Conservation (phyloP, 2,329 filamentous ascomycete genomes). For the Phyllosticta capitalensis region DNA sequence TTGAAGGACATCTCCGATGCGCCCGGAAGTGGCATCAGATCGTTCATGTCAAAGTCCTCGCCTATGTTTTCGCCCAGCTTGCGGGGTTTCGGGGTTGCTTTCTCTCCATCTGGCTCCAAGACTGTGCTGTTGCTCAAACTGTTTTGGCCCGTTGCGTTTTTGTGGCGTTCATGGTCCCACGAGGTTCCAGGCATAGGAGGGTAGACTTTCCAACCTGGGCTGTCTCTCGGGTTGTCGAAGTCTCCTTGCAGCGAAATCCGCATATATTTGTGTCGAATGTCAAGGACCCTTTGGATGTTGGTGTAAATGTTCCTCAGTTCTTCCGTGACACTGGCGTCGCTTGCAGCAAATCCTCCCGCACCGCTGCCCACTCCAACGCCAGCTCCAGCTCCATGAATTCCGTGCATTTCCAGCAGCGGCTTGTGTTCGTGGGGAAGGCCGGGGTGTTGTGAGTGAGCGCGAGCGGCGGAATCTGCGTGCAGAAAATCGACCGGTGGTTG, state of each 20-base stretch:
- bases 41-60: conserved; percentile 78
- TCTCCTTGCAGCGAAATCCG: conserved; percentile 71
- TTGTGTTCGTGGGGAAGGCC: conserved; percentile 47
- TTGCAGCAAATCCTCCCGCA: conserved; percentile 55
- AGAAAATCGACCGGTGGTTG: conserved; percentile 24
- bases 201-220: conserved; percentile 76
- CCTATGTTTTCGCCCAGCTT: conserved; percentile 88
- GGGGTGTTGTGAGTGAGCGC: conserved; percentile 42
- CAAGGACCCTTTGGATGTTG: conserved; percentile 82
- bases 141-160: conserved; percentile 14
- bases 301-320: conserved; percentile 81
- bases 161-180: conserved; percentile 58
- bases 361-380: conserved; percentile 54
- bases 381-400: conserved; percentile 48
- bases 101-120: conserved; percentile 22
- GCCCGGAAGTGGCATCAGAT: conserved; percentile 64
- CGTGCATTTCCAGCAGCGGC: conserved; percentile 44
- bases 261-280: conserved; percentile 83
- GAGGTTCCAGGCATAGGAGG: conserved; percentile 85
- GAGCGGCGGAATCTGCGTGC: conserved; percentile 39
- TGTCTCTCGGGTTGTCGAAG: conserved; percentile 80
- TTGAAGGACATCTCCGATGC: conserved; percentile 63
- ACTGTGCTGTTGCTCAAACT: conserved; percentile 31
- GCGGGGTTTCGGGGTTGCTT: conserved; percentile 43
- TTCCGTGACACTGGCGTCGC: conserved; percentile 68